These are phyloP conservation scores for Phaeosphaeria sp. DNA, from an alignment of 2,329 filamentous ascomycete species.

Conservation along the genomic window DNA sequence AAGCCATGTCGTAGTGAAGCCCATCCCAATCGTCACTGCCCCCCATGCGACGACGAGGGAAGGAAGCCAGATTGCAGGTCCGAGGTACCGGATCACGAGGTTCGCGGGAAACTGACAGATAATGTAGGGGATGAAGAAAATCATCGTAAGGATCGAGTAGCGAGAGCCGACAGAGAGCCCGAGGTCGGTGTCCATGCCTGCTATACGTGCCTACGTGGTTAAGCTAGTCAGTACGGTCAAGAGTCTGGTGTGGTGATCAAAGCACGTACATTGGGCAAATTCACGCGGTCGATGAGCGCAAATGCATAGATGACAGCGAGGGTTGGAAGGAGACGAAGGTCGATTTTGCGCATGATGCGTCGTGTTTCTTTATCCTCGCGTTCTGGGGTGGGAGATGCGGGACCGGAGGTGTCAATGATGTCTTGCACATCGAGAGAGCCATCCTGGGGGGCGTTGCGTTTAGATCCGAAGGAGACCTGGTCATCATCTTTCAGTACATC, in stretches of 20 bases:
- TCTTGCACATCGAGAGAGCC: slow-evolving; percentile 6
- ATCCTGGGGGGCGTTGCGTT: neutral
- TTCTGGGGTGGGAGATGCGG: slow-evolving; percentile 4
- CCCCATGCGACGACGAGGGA: slow-evolving; percentile 32
- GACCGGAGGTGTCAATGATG: neutral
- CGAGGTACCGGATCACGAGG: slow-evolving; percentile 31
- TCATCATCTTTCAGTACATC: neutral
- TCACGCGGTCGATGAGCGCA: slow-evolving; percentile 24
- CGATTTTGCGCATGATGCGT: slow-evolving; percentile 43
- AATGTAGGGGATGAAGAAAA: slow-evolving; percentile 18
- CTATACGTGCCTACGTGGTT: neutral
- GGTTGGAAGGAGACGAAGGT: slow-evolving; percentile 42
- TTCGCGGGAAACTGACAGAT: slow-evolving; percentile 40
- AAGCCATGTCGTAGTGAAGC: slow-evolving; percentile 23
- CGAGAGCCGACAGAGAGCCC: slow-evolving; percentile 18
- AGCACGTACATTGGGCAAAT: slow-evolving; percentile 17
- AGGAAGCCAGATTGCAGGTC: slow-evolving; percentile 34
- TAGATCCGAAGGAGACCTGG: slow-evolving; percentile 5
- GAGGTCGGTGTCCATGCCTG: slow-evolving; percentile 24
- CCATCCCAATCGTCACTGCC: slow-evolving; percentile 23
- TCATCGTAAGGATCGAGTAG: slow-evolving; percentile 17
- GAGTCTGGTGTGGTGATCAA: neutral
- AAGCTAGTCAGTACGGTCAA: neutral
- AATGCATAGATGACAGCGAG: slow-evolving; percentile 38
- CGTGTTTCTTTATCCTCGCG: slow-evolving; percentile 31